Evolutionary conservation across 2,329 filamentous ascomycete species (phyloP), one percentile per base, ranked within the genome.

Genomic region (Botrytis byssoidea): DNA sequence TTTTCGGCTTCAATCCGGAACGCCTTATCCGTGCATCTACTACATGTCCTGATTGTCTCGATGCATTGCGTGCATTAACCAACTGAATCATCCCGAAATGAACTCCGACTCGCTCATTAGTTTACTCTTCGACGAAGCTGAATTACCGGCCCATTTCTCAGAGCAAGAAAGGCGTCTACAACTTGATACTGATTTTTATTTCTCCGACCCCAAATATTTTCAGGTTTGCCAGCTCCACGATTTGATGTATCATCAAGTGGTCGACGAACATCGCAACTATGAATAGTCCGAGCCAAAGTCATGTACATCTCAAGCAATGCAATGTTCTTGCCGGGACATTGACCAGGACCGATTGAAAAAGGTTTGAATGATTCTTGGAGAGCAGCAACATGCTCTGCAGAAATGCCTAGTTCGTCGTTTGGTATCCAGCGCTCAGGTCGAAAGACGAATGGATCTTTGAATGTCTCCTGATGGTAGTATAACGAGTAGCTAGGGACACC

Each of bases 401-500:
- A 73, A 18, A 75, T 72, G 1, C 74, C 75, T 71, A 44, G 12
- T 7, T 29, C 55, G n/a, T 72, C 55, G 55, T 75, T 70, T 25
- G 44, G 40, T 29, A 75, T 74, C 76, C 75, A 77, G 20, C 76
- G 75, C 57, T 77, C 76, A 3, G 75, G 75, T 48, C 74, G 75
- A 76, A 83, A 86, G 1, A 76, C 73, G 69, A 82, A 82, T 0
- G 85, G 82, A 42, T 82, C 77, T 1, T 82, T 83, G 78, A 83
- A 86, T 79, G 85, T 85, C 12, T 80, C 74, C 1, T 82, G 77
- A 72, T 85, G 83, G 51, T 85, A 84, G 74, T 86, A 84, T 42
- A 86, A 81, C 2, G 83, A 81, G 78, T 85, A 86, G n/a, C 82
- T 81, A 2, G 84, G 83, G 9, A 83, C 84, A 4, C 84, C 85